Percentiles rank a stretch among this genome's conserved stretches.
These are phyloP conservation scores for Cryptomeria japonica DNA, from an alignment of 75 land plant species.

Conservation along the genomic window DNA sequence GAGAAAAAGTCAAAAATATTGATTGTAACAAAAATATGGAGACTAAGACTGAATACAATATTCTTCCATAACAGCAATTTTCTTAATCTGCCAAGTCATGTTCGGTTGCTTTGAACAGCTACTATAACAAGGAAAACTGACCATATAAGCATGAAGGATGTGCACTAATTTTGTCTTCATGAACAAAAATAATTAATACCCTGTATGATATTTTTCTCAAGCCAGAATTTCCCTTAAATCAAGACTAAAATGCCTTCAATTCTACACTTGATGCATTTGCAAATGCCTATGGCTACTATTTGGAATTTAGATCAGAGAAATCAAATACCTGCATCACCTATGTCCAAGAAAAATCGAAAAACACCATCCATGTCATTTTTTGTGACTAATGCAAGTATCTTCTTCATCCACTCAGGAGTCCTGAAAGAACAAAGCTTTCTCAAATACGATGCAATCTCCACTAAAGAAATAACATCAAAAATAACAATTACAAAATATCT, in stretches of 20 bases:
- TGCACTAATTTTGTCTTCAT: background rate
- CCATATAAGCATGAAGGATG: background rate
- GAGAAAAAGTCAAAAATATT: no score
- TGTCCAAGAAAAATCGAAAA: conserved; percentile 78
- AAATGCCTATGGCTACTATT: background rate
- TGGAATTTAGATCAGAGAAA: background rate
- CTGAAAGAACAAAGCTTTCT: conserved; percentile 21
- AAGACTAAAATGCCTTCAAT: background rate
- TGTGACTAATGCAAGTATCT: conserved; percentile 38
- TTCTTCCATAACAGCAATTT: background rate
- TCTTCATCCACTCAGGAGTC: conserved; percentile 60
- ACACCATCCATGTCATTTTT: conserved; percentile 64
- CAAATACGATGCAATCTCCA: background rate
- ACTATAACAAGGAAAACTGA: background rate
- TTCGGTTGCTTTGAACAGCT: background rate
- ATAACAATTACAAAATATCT: background rate
- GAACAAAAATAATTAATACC: background rate
- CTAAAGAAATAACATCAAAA: background rate
- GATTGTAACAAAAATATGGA: background rate
- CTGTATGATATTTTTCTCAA: background rate
- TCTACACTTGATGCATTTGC: background rate
- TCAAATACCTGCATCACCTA: conserved; percentile 74
- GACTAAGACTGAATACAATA: background rate
- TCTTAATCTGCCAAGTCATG: background rate
- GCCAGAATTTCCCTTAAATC: background rate